Percentiles rank a stretch among this genome's conserved stretches.
Conservation (phyloP, 1,139 yeast genomes). For the Hemisphaericaspora subhashii region DNA sequence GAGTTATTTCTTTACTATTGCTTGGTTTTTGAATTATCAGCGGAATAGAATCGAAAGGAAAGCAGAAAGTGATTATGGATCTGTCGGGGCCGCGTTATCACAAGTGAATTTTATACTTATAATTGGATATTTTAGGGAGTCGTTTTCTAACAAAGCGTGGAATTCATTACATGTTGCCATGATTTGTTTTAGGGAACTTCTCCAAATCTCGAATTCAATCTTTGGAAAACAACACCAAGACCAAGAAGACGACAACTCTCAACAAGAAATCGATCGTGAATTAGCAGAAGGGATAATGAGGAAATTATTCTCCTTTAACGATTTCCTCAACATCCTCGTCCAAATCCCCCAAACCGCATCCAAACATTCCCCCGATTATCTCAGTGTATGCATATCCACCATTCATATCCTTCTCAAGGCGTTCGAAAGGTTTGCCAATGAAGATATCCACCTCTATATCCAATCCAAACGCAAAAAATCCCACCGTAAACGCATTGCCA, state of each 20-base stretch:
- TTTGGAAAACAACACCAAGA: slow-evolving; percentile 31
- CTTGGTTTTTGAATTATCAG: slow-evolving; percentile 65
- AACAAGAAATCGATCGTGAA: slow-evolving; percentile 49
- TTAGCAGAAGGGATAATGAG: slow-evolving; percentile 50
- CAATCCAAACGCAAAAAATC: slow-evolving; percentile 41
- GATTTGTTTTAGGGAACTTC: slow-evolving; percentile 65
- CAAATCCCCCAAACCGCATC: slow-evolving; percentile 65
- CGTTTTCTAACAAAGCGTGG: slow-evolving; percentile 52
- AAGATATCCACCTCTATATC: slow-evolving; percentile 59
- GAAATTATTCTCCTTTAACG: slow-evolving; percentile 61
- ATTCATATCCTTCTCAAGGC: slow-evolving; percentile 67
- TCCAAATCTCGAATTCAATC: slow-evolving; percentile 55
- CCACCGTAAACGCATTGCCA: slow-evolving; percentile 21
- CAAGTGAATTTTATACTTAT: slow-evolving; percentile 66
- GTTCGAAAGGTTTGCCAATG: slow-evolving; percentile 64
- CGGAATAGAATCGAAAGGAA: slow-evolving; percentile 25
- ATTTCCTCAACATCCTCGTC: slow-evolving; percentile 58
- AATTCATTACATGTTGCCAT: slow-evolving; percentile 68
- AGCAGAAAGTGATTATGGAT: slow-evolving; percentile 51
- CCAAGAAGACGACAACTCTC: slow-evolving; percentile 42
- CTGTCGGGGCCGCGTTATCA: slow-evolving; percentile 66
- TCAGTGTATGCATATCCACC: slow-evolving; percentile 63
- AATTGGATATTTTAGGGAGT: slow-evolving; percentile 54
- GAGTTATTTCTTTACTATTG: slow-evolving; percentile 55
- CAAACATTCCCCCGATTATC: slow-evolving; percentile 63